phyloP scores from a whole-genome alignment of 345 rosid genomes.

The Lumnitzera racemosa region DNA sequence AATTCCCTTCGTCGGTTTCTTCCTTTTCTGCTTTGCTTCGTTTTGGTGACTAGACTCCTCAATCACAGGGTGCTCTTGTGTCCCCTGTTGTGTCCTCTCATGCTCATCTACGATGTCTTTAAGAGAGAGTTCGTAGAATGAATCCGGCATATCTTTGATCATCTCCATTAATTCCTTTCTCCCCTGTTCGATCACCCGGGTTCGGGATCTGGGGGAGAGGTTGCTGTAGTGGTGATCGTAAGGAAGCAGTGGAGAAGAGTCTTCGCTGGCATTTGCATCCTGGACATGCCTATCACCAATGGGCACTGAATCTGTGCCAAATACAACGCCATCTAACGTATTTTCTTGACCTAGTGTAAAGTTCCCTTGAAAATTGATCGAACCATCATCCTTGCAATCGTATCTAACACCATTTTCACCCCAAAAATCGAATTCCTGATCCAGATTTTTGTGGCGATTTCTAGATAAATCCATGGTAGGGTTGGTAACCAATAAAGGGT shows the following conservation, averaged over 20 bases:
- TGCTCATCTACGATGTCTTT: conserved; percentile 45
- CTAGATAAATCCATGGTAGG: neutral
- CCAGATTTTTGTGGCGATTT: neutral
- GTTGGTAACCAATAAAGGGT: neutral
- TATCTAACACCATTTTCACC: conserved; percentile 8
- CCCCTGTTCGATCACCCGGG: conserved; percentile 29
- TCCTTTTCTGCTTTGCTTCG: conserved; percentile 6
- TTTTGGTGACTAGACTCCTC: conserved; percentile 9
- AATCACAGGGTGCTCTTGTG: neutral
- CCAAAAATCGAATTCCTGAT: conserved; percentile 38
- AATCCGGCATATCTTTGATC: conserved; percentile 38
- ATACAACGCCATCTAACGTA: neutral
- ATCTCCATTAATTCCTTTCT: conserved; percentile 57
- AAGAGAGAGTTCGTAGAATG: conserved; percentile 43
- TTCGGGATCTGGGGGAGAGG: conserved; percentile 14
- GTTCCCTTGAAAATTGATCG: conserved; percentile 1
- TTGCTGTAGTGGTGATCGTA: conserved; percentile 17
- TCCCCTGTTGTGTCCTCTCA: neutral
- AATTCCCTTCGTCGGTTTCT: conserved; percentile 7
- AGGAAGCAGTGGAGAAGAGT: conserved; percentile 31
- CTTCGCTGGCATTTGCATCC: conserved; percentile 5
- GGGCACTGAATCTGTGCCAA: no score
- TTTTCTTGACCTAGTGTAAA: neutral
- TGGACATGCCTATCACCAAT: neutral
- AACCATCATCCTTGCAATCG: neutral